phyloP scores from a whole-genome alignment of 1,139 yeast genomes.

The Chernovozyma sophiae-reginae region DNA sequence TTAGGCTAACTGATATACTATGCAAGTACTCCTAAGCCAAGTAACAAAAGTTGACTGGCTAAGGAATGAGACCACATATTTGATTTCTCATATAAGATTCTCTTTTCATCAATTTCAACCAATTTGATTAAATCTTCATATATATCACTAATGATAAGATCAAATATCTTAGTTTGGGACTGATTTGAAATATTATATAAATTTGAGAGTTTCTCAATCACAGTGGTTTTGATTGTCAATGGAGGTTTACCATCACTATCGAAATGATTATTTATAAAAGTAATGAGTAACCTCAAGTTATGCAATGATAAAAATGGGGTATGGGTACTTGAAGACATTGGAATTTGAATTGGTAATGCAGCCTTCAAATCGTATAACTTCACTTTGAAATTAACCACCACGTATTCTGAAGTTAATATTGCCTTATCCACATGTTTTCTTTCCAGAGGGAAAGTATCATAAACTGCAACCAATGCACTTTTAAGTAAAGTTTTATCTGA shows the following conservation, averaged over 20 bases:
- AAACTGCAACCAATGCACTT: conserved; percentile 42
- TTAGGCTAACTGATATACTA: too few relatives aligned
- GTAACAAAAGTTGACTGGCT: conserved; percentile 53
- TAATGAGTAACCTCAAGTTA: conserved; percentile 56
- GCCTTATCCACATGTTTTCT: conserved; percentile 10
- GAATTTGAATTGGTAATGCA: conserved; percentile 48
- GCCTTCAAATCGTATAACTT: conserved; percentile 62
- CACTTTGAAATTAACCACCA: conserved; percentile 61
- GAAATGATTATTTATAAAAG: conserved; percentile 48
- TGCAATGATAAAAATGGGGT: conserved; percentile 55
- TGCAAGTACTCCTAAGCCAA: conserved; percentile 60
- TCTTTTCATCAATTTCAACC: conserved; percentile 48
- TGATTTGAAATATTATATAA: conserved; percentile 45
- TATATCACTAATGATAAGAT: conserved; percentile 52
- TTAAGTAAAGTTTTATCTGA: conserved; percentile 30
- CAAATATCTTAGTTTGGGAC: conserved; percentile 49
- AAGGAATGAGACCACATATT: conserved; percentile 57
- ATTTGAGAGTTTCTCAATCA: conserved; percentile 56
- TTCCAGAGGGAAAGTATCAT: conserved; percentile 30
- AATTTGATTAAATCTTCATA: conserved; percentile 54
- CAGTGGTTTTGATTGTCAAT: conserved; percentile 49
- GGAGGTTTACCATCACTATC: conserved; percentile 22
- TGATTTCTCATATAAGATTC: conserved; percentile 42
- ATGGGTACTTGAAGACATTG: conserved; percentile 47
- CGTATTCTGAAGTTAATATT: conserved; percentile 36